Evolutionary conservation across 805 yeast genomes (phyloP).

Genomic region (Henningerozyma blattae): DNA sequence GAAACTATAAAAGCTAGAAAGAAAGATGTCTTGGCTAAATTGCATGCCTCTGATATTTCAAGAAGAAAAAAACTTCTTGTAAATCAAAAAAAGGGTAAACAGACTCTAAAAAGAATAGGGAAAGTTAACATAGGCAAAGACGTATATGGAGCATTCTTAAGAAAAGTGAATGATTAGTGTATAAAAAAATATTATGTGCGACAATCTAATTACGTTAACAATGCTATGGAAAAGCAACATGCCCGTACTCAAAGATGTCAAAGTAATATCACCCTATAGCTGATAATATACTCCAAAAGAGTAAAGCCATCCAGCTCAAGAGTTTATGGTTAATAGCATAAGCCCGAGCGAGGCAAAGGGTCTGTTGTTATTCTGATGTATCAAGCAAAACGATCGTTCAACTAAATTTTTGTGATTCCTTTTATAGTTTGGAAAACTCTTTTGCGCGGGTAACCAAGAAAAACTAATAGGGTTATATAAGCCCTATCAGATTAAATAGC

Average conservation of each 20-base stretch:
- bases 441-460: too few relatives aligned
- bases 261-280: not conserved
- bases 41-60: slow-evolving; percentile 89
- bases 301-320: not conserved
- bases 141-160: slow-evolving; percentile 78
- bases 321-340: not conserved
- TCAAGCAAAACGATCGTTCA: too few relatives aligned
- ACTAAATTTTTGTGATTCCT: too few relatives aligned
- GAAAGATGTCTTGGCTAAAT: slow-evolving; percentile 85
- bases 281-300: not conserved
- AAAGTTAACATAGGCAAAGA: slow-evolving; percentile 68
- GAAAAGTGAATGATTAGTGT: slow-evolving; percentile 2
- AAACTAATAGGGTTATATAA: too few relatives aligned
- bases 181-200: not conserved
- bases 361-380: not conserved
- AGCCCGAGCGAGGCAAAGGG: not conserved
- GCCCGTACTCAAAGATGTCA: not conserved
- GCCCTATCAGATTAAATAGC: too few relatives aligned
- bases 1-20: slow-evolving; percentile 89
- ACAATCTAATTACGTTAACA: slow-evolving; percentile 6
- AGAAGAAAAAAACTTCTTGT: slow-evolving; percentile 79
- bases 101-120: slow-evolving; percentile 67
- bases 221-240: not conserved
- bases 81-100: slow-evolving; percentile 91
- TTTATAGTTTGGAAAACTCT: too few relatives aligned